Conservation (phyloP, 371 early-diverging fungal genomes). For the Choanephora cucurbitarum region DNA sequence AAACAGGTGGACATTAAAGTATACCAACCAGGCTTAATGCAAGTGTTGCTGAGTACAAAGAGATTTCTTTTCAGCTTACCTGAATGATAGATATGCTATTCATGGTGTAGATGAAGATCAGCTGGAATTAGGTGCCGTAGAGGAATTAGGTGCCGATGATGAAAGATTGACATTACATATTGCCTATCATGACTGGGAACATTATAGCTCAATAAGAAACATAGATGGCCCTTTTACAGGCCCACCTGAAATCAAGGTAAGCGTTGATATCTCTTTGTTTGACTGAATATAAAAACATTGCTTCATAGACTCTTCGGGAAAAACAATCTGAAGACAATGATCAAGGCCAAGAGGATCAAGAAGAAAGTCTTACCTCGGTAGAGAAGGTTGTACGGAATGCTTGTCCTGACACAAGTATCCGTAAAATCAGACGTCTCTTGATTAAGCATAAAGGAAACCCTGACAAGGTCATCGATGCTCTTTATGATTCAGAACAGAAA, state of each 20-base stretch:
- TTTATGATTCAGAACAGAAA: conserved; percentile 36
- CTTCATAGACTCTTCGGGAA: not conserved
- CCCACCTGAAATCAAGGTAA: conserved; percentile 57
- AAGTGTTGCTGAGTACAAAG: conserved; percentile 1
- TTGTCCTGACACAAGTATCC: conserved; percentile 47
- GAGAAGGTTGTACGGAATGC: conserved; percentile 55
- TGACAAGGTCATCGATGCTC: conserved; percentile 56
- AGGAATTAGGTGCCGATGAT: conserved; percentile 19
- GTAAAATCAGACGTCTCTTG: conserved; percentile 54
- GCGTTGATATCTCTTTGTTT: conserved; percentile 15
- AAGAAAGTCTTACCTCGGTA: conserved; percentile 27
- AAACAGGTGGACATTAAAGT: conserved; percentile 71
- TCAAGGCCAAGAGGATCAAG: conserved; percentile 18
- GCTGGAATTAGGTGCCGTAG: conserved; percentile 29
- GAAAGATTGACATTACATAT: conserved; percentile 64
- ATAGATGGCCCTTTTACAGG: conserved; percentile 65
- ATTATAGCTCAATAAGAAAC: conserved; percentile 79
- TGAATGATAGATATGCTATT: conserved; percentile 56
- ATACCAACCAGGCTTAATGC: conserved; percentile 78
- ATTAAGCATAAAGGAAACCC: conserved; percentile 49
- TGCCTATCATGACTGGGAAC: conserved; percentile 86
- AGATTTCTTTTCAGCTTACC: conserved; percentile 15
- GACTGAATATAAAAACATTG: not conserved
- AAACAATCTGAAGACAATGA: conserved; percentile 1
- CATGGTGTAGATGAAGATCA: conserved; percentile 50